A percentile compares a stretch with the other conserved stretches of the same genome.
Conservation (phyloP, 2,329 filamentous ascomycete genomes). For the Cercospora citrullina region DNA sequence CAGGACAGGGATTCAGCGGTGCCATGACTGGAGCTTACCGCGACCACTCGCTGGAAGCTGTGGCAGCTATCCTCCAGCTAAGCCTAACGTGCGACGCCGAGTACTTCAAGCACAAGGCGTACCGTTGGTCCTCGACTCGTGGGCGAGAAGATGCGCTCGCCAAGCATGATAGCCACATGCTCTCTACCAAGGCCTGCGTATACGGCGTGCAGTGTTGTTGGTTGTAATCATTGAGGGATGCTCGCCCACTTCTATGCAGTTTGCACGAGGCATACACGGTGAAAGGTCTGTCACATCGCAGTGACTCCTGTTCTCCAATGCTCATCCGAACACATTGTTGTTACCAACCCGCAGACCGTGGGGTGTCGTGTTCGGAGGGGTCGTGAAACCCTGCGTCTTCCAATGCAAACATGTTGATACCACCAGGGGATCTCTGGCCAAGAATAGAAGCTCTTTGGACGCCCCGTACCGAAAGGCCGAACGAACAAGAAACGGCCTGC, state of each 20-base stretch:
- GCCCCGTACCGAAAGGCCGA: not conserved
- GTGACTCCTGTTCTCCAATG: not conserved
- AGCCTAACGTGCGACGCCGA: not conserved
- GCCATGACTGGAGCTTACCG: not conserved
- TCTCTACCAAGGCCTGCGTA: not conserved
- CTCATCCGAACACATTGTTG: not conserved
- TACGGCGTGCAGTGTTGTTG: not conserved
- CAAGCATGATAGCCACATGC: not conserved
- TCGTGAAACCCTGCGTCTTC: not conserved
- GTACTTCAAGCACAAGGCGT: not conserved
- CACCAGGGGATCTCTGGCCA: not conserved
- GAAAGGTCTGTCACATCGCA: not conserved
- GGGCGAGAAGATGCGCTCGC: not conserved
- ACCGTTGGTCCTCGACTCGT: not conserved
- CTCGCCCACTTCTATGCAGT: not conserved
- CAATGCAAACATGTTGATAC: not conserved
- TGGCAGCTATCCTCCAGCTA: not conserved
- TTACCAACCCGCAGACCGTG: not conserved
- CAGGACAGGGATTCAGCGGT: not conserved
- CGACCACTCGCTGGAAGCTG: not conserved
- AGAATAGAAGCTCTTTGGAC: not conserved
- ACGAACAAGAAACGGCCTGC: not conserved
- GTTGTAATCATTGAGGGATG: not conserved
- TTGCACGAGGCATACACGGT: not conserved
- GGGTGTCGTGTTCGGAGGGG: not conserved